Percentiles rank a stretch among this genome's conserved stretches.
Evolutionary conservation across 2,329 filamentous ascomycete species (phyloP).

Genomic region (Periglandula ipomoeae): DNA sequence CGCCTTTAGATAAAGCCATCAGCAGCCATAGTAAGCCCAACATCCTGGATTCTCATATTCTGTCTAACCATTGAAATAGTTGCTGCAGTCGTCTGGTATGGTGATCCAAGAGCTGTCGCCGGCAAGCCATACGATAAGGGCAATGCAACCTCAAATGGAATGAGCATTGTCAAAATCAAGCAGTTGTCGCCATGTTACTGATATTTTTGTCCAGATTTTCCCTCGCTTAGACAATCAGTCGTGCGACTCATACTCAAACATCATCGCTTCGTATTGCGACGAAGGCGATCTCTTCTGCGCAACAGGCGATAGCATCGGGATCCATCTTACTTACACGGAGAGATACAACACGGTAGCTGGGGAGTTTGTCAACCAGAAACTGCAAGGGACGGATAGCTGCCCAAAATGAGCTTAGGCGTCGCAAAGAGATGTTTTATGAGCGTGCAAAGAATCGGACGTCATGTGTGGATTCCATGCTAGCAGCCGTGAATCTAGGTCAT

Average conservation of each 20-base stretch:
- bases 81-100: slow-evolving; percentile 1
- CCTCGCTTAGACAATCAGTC: neutral
- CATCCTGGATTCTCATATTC: neutral
- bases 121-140: slow-evolving; percentile 1
- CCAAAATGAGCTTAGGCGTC: neutral
- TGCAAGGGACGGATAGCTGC: neutral
- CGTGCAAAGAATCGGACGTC: too few species aligned
- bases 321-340: neutral
- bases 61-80: neutral
- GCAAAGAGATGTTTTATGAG: too few species aligned
- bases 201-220: neutral
- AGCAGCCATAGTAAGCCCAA: neutral
- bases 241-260: neutral
- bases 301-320: neutral
- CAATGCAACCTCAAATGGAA: neutral
- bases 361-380: neutral
- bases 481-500: too few species aligned
- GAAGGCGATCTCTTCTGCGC: neutral
- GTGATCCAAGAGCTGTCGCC: neutral
- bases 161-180: neutral
- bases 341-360: neutral
- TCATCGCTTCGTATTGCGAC: slow-evolving; percentile 1
- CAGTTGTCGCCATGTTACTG: neutral
- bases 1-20: neutral
- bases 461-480: too few species aligned